Evolutionary conservation across 2,329 filamentous ascomycete genomes (phyloP).

Genomic region (Alternaria triticimaculans): DNA sequence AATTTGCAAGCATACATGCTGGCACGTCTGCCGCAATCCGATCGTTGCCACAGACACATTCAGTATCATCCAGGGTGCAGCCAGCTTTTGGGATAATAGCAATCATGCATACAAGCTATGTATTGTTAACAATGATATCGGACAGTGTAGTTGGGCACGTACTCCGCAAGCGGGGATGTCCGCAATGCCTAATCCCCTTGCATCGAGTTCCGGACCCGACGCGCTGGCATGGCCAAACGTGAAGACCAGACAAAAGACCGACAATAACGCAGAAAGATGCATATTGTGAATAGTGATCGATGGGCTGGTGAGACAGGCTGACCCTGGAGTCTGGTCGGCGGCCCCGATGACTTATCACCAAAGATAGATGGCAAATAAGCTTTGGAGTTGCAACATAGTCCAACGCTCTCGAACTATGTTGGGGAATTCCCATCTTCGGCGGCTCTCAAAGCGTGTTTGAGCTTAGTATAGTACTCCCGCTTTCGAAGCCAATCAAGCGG

Average conservation of each 20-base stretch:
- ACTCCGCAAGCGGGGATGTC: constrained; percentile 31
- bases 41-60: constrained; percentile 22
- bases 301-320: neutral
- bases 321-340: neutral
- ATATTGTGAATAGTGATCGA: neutral
- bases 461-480: neutral
- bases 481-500: neutral
- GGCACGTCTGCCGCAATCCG: constrained; percentile 8
- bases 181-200: constrained; percentile 14
- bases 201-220: neutral
- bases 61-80: constrained; percentile 22
- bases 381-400: neutral
- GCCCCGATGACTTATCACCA: neutral
- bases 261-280: neutral
- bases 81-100: constrained; percentile 14
- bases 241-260: constrained; percentile 1
- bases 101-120: constrained; percentile 27
- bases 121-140: neutral
- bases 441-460: neutral
- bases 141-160: neutral
- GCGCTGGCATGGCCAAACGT: neutral
- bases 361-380: neutral
- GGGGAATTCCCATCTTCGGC: neutral
- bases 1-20: constrained; percentile 30
- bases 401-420: neutral